Evolutionary conservation across 805 yeast genomes (phyloP).

Genomic region (Jamesozyma hellenica): DNA sequence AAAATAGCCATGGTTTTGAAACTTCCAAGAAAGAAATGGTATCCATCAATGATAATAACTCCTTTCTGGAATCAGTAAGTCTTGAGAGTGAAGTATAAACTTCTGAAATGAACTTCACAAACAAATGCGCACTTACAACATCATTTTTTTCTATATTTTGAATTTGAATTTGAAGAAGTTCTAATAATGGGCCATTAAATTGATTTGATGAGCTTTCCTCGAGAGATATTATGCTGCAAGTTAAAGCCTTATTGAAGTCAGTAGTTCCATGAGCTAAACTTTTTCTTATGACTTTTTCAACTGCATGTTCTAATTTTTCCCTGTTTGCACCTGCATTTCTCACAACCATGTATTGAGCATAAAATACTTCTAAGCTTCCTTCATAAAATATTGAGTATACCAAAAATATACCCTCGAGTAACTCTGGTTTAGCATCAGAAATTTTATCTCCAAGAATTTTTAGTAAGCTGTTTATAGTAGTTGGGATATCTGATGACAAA

Average conservation of each 20-base stretch:
- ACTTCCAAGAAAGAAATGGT: conserved; percentile 36
- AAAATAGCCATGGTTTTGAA: conserved; percentile 46
- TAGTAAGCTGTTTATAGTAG: not conserved
- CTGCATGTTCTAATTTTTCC: conserved; percentile 13
- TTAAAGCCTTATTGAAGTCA: conserved; percentile 15
- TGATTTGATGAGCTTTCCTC: not conserved
- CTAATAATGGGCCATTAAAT: conserved; percentile 12
- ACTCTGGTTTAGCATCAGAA: conserved; percentile 1
- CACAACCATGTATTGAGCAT: conserved; percentile 30
- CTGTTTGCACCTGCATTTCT: conserved; percentile 18
- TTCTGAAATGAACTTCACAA: conserved; percentile 28
- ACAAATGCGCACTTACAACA: conserved; percentile 13
- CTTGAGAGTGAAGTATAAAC: conserved; percentile 15
- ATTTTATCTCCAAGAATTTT: not conserved
- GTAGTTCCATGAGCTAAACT: not conserved
- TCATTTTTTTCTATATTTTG: conserved; percentile 16
- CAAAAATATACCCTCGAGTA: conserved; percentile 24
- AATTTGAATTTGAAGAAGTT: conserved; percentile 14
- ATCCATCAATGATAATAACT: conserved; percentile 15
- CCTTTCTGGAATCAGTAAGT: conserved; percentile 2
- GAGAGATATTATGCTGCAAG: conserved; percentile 9
- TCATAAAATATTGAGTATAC: conserved; percentile 14
- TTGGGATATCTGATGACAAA: not conserved
- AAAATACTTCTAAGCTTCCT: conserved; percentile 20
- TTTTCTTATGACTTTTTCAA: conserved; percentile 10